Evolutionary conservation across 225 moss, liverwort and hornwort species (phyloP).

Genomic region (Bryum argenteum): DNA sequence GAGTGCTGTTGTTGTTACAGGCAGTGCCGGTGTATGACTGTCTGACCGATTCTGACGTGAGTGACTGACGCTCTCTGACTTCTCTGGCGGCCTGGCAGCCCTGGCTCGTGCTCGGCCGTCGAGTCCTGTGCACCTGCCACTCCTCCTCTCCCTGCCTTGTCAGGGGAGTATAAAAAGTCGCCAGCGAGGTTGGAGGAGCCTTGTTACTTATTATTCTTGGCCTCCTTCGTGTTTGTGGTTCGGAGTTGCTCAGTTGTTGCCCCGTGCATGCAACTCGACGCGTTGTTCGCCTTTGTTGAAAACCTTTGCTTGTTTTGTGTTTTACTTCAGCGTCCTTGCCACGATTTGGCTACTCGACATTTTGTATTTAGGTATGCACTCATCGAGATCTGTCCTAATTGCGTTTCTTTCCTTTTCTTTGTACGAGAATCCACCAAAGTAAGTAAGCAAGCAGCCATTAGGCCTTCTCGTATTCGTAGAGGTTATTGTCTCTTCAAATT

Average conservation of each 20-base stretch:
- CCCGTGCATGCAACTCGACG: constrained; percentile 17
- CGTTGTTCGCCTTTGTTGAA: neutral
- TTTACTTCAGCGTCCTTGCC: constrained; percentile 2
- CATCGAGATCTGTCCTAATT: constrained; percentile 29
- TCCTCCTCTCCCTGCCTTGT: too few relatives aligned
- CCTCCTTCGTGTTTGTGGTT: constrained; percentile 7
- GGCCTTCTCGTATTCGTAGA: neutral
- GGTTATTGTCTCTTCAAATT: neutral
- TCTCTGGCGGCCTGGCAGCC: constrained; percentile 25
- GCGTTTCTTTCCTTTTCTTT: neutral
- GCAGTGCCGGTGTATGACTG: constrained; percentile 26
- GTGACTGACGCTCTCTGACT: constrained; percentile 43
- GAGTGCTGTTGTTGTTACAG: neutral
- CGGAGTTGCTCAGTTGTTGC: constrained; percentile 5
- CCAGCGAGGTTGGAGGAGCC: constrained; percentile 23
- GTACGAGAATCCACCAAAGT: neutral
- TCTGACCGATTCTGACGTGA: constrained; percentile 30
- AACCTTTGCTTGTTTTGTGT: neutral
- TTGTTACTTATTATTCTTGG: constrained; percentile 19
- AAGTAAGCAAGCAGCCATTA: neutral
- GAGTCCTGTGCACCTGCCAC: constrained; percentile 32
- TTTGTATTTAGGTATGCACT: constrained; percentile 17
- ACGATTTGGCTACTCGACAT: constrained; percentile 25
- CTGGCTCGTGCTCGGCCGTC: constrained; percentile 24
- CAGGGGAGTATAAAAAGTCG: constrained; percentile 31